Percentiles rank a stretch among this genome's conserved stretches.
These are phyloP conservation scores for Lactarius indigo DNA, from an alignment of 768 basidiomycete species.

Conservation along the genomic window DNA sequence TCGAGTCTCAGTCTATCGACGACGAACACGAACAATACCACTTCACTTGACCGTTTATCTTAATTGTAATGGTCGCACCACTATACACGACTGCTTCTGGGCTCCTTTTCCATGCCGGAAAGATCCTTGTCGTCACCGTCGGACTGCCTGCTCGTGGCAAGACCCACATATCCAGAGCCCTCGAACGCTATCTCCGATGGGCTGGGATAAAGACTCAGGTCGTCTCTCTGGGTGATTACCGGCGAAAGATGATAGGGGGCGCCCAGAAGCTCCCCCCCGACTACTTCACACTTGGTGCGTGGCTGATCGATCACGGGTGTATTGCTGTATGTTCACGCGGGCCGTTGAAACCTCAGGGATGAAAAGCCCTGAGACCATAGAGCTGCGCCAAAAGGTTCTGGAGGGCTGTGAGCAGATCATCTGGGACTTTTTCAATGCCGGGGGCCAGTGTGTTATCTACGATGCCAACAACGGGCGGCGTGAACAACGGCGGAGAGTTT, in stretches of 20 bases:
- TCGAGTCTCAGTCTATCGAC: not conserved
- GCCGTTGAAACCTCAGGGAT: slow-evolving; percentile 44
- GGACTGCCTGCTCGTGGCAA: slow-evolving; percentile 94
- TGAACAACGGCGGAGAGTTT: slow-evolving; percentile 61
- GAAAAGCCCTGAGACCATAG: slow-evolving; percentile 77
- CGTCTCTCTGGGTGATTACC: slow-evolving; percentile 92
- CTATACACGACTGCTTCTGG: slow-evolving; percentile 90
- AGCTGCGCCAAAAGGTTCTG: slow-evolving; percentile 67
- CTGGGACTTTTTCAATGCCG: slow-evolving; percentile 78
- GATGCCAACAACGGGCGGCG: slow-evolving; percentile 93
- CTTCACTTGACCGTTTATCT: not conserved
- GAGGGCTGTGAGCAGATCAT: slow-evolving; percentile 87
- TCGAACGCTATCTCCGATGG: slow-evolving; percentile 98
- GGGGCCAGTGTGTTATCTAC: slow-evolving; percentile 97
- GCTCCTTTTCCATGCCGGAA: slow-evolving; percentile 87
- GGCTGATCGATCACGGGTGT: slow-evolving; percentile 15
- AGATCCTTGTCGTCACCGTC: slow-evolving; percentile 90
- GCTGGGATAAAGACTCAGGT: slow-evolving; percentile 96
- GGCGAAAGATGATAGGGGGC: slow-evolving; percentile 84
- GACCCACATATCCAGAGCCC: slow-evolving; percentile 92
- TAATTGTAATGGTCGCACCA: slow-evolving; percentile 76
- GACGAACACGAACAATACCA: not conserved
- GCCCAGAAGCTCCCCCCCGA: slow-evolving; percentile 86
- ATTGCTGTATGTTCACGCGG: slow-evolving; percentile 2
- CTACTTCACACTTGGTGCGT: slow-evolving; percentile 81